Evolutionary conservation across 208 protist genomes (phyloP).

Genomic region (Trypanosoma melophagium): DNA sequence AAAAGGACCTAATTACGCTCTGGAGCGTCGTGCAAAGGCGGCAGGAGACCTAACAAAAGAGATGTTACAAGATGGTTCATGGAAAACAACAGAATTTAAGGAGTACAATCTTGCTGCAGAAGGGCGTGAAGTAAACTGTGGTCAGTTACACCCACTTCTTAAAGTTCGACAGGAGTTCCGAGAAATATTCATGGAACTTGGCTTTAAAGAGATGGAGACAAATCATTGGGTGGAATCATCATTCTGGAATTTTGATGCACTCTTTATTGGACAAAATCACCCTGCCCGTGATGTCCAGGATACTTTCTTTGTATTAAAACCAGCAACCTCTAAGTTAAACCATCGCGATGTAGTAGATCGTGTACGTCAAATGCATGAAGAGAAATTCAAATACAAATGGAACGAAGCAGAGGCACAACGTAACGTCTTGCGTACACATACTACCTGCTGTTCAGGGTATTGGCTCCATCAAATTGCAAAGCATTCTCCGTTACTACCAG

Average conservation of each 20-base stretch:
- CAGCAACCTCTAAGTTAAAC: conserved; percentile 39
- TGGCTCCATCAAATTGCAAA: conserved; percentile 96
- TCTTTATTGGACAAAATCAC: conserved; percentile 99
- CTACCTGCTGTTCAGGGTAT: conserved; percentile 98
- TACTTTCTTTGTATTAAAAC: conserved; percentile 99
- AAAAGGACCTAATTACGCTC: conserved; percentile 79
- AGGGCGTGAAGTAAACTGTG: conserved; percentile 84
- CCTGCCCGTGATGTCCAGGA: conserved; percentile 99
- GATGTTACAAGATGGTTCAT: conserved; percentile 94
- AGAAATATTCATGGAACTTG: conserved; percentile 99
- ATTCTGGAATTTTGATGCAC: conserved; percentile 99
- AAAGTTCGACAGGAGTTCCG: conserved; percentile 99
- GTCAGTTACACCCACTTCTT: conserved; percentile 98
- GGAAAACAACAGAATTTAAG: conserved; percentile 95
- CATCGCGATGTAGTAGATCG: conserved; percentile 90
- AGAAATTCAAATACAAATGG: conserved; percentile 94
- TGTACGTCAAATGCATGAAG: conserved; percentile 94
- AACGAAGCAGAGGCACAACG: conserved; percentile 92
- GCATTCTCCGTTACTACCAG: conserved; percentile 36
- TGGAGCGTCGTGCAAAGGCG: conserved; percentile 65
- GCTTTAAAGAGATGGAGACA: conserved; percentile 99
- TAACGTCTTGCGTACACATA: conserved; percentile 99
- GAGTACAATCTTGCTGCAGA: conserved; percentile 95
- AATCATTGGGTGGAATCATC: conserved; percentile 98
- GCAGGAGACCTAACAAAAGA: conserved; percentile 93